These are phyloP conservation scores for Zea luxurians DNA, from an alignment of 176 grass and related monocot species.

Conservation along the genomic window DNA sequence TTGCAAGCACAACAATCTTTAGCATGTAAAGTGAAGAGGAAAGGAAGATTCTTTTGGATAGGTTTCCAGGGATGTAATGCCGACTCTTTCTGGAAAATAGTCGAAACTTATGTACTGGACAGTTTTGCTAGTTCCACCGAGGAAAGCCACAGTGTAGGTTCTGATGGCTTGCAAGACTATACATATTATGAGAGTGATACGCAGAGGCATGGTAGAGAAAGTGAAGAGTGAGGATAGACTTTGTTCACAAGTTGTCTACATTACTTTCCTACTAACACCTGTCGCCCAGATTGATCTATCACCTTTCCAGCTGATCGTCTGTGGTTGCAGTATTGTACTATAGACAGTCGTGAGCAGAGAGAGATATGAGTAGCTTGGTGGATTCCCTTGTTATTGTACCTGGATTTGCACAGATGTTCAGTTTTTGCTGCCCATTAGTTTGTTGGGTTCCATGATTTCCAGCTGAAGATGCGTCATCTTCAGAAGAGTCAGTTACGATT, in stretches of 20 bases:
- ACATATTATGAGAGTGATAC: conserved; percentile 47
- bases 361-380: background rate
- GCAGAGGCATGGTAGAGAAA: conserved; percentile 10
- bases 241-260: conserved; percentile 11
- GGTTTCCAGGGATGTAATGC: conserved; percentile 79
- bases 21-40: conserved; percentile 80
- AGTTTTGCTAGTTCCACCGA: conserved; percentile 30
- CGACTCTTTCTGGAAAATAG: conserved; percentile 63
- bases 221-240: background rate
- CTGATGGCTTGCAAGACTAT: conserved; percentile 25
- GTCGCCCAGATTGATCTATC: conserved; percentile 22
- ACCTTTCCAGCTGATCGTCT: conserved; percentile 3
- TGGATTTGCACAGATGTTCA: background rate
- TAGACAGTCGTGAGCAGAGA: conserved; percentile 16
- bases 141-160: background rate
- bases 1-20: conserved; percentile 57
- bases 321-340: conserved; percentile 13
- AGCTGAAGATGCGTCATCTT: background rate
- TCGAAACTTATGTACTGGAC: conserved; percentile 68
- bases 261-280: conserved; percentile 15
- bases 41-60: conserved; percentile 80
- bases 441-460: background rate
- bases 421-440: background rate
- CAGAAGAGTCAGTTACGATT: background rate
- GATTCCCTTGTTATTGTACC: conserved; percentile 17